Percentiles rank a stretch among this genome's conserved stretches.
Conservation (phyloP, 2,329 filamentous ascomycete genomes). For the Teratosphaeria gauchensis region DNA sequence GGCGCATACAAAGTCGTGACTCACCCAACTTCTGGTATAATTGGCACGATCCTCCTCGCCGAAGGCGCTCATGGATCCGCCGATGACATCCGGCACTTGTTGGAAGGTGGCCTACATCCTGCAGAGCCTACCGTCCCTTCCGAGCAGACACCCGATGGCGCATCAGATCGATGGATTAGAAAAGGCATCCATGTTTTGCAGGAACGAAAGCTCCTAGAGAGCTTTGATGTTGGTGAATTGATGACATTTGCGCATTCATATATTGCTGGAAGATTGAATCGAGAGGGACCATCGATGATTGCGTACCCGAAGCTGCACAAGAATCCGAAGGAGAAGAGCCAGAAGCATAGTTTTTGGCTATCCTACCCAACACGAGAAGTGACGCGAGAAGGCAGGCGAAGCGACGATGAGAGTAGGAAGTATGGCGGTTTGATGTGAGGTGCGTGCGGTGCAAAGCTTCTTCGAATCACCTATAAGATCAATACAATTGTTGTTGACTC, state of each 20-base stretch:
- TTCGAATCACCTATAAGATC: background rate
- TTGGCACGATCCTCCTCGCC: slow-evolving; percentile 10
- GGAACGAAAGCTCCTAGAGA: slow-evolving; percentile 2
- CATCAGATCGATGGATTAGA: slow-evolving; percentile 9
- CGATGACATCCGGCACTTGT: slow-evolving; percentile 1
- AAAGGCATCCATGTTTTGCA: slow-evolving; percentile 8
- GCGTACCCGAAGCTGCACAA: slow-evolving; percentile 5
- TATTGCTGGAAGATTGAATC: slow-evolving; percentile 5
- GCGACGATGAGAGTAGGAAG: background rate
- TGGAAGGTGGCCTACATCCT: slow-evolving; percentile 6
- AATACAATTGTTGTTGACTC: background rate
- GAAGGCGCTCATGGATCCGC: slow-evolving; percentile 4
- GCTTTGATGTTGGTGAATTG: slow-evolving; percentile 11
- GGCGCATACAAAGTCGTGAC: slow-evolving; percentile 3
- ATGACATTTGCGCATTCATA: slow-evolving; percentile 11
- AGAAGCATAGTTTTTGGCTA: slow-evolving; percentile 6
- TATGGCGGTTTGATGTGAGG: background rate
- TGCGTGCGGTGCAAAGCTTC: background rate
- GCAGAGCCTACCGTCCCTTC: background rate
- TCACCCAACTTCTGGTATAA: slow-evolving; percentile 7
- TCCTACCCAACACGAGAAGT: background rate
- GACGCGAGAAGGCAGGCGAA: background rate
- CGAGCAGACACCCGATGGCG: background rate
- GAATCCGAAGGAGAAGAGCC: slow-evolving; percentile 4
- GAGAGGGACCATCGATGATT: slow-evolving; percentile 6